phyloP scores from a whole-genome alignment of 2,329 filamentous ascomycete genomes.

The Nakataea oryzae region DNA sequence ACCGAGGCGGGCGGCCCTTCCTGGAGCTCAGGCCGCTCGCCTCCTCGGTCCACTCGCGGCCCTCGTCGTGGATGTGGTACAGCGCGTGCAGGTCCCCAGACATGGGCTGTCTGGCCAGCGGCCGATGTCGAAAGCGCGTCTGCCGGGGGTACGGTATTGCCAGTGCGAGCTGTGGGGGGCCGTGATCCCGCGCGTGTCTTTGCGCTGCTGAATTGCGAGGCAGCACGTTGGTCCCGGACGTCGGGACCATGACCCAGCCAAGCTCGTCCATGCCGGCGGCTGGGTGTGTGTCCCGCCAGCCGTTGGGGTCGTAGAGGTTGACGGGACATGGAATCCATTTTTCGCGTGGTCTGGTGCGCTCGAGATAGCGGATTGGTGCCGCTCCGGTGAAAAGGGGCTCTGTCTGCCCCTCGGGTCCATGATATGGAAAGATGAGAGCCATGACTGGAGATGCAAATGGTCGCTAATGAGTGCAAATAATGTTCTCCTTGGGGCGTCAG shows the following conservation, averaged over 20 bases:
- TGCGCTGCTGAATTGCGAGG: background rate
- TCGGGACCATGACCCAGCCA: background rate
- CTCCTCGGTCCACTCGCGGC: background rate
- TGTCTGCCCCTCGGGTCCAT: background rate
- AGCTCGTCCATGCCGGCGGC: background rate
- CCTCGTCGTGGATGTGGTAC: background rate
- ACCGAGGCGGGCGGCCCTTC: background rate
- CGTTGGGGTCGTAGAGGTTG: background rate
- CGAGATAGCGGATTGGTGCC: background rate
- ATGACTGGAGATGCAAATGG: background rate
- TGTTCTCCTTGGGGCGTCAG: too few relatives aligned
- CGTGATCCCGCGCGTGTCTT: background rate
- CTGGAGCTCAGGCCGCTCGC: background rate
- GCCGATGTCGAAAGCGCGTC: background rate
- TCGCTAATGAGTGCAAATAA: too few relatives aligned
- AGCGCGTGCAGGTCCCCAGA: background rate
- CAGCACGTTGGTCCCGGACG: background rate
- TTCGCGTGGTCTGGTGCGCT: background rate
- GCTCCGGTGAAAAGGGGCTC: background rate
- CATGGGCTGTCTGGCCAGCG: background rate
- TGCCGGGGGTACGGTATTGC: background rate
- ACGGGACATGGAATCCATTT: background rate
- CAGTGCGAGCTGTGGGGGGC: background rate
- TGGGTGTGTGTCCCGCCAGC: background rate
- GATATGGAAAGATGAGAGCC: background rate